phyloP scores from a whole-genome alignment of 345 rosid genomes.

The Boechera stricta region DNA sequence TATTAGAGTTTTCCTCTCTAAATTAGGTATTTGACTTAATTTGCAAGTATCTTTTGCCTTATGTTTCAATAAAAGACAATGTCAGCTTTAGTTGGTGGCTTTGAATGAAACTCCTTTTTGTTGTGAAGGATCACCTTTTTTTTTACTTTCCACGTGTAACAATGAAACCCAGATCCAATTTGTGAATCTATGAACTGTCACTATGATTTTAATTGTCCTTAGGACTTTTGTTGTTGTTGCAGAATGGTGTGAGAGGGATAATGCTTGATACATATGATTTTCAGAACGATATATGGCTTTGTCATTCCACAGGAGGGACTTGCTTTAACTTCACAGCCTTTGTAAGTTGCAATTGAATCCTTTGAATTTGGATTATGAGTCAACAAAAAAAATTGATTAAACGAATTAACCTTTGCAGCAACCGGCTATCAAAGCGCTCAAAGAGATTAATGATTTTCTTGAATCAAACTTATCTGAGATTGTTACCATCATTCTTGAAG shows the following conservation, averaged over 20 bases:
- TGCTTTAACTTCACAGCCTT: conserved; percentile 83
- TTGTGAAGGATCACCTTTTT: not conserved
- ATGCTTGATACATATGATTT: conserved; percentile 96
- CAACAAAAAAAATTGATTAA: not conserved
- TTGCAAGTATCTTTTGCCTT: conserved; percentile 30
- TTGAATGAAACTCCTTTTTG: not conserved
- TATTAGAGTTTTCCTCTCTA: not conserved
- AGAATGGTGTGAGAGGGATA: conserved; percentile 96
- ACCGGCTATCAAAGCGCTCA: conserved; percentile 82
- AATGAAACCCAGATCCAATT: not conserved
- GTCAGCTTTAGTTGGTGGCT: conserved; percentile 43
- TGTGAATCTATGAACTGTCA: not conserved
- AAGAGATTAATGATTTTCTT: conserved; percentile 72
- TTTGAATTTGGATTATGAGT: not conserved
- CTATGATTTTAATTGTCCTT: not conserved
- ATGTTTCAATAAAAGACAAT: conserved; percentile 36
- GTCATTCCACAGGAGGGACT: conserved; percentile 75
- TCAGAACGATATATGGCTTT: conserved; percentile 77
- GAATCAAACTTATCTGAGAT: conserved; percentile 79
- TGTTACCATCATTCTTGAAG: conserved; percentile 91
- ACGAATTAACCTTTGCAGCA: conserved; percentile 48
- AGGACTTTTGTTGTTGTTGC: conserved; percentile 16
- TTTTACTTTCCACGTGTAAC: conserved; percentile 25
- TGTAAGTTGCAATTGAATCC: conserved; percentile 57
- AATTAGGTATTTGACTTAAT: conserved; percentile 8